These are phyloP conservation scores for Marvania coccoides DNA, from an alignment of 139 green algal genomes.

Conservation along the genomic window DNA sequence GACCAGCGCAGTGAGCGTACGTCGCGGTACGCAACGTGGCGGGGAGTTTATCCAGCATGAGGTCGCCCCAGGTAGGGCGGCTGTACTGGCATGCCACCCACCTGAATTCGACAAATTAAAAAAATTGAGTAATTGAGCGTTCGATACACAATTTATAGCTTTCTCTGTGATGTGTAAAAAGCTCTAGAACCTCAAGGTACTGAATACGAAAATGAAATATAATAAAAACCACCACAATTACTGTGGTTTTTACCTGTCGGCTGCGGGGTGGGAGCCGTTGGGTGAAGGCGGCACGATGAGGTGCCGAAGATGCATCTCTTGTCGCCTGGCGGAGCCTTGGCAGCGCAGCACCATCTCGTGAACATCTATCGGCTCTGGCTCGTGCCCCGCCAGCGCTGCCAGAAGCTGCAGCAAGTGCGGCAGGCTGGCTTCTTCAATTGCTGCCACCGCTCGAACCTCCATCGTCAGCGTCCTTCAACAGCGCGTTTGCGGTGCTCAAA, in stretches of 20 bases:
- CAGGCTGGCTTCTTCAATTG: background rate
- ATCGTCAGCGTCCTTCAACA: background rate
- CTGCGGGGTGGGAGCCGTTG: background rate
- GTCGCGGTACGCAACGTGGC: conserved; percentile 10
- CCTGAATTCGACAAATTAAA: background rate
- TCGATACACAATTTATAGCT: no score
- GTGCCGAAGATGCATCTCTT: conserved; percentile 12
- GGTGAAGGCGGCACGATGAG: background rate
- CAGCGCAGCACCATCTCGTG: conserved; percentile 7
- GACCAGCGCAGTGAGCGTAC: background rate
- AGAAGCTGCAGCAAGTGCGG: conserved; percentile 4
- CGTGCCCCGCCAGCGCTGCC: background rate
- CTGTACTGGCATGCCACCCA: conserved; percentile 19
- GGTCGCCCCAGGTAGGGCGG: conserved; percentile 8
- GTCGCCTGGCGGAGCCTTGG: background rate
- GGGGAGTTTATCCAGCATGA: background rate
- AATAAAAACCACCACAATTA: no score
- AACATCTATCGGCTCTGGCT: background rate
- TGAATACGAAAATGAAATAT: no score
- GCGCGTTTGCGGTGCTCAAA: background rate
- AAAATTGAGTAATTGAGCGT: no score
- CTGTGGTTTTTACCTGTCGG: background rate
- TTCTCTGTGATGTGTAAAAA: no score
- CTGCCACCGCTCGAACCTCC: background rate
- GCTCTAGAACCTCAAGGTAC: no score